Conservation (phyloP, 352 stramenopile species). For the Globisporangium spinosum region DNA sequence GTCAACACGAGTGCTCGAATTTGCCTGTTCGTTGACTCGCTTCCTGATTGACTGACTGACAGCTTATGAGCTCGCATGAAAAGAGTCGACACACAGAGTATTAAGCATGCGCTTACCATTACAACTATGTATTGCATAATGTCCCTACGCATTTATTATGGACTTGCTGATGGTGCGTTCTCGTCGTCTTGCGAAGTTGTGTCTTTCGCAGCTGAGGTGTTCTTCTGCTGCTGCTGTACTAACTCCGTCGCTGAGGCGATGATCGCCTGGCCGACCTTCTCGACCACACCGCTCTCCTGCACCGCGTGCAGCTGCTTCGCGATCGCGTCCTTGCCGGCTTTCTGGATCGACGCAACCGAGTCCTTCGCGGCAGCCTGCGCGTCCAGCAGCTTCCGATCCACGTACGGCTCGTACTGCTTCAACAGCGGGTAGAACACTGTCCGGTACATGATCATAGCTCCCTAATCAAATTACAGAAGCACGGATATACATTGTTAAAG, state of each 20-base stretch:
- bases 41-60: not conserved
- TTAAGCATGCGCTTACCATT: not conserved
- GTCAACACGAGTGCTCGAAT: not conserved
- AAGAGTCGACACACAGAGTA: not conserved
- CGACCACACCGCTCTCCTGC: conserved; percentile 52
- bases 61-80: not conserved
- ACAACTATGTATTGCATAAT: not conserved
- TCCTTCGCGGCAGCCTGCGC: conserved; percentile 42
- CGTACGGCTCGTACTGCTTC: conserved; percentile 65
- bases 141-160: not conserved
- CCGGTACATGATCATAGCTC: conserved; percentile 66
- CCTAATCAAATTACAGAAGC: conserved; percentile 20
- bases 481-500: not conserved
- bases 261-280: conserved; percentile 43
- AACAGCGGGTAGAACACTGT: conserved; percentile 53
- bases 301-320: conserved; percentile 41
- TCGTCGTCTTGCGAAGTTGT: not conserved
- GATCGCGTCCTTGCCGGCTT: conserved; percentile 45
- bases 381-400: conserved; percentile 61
- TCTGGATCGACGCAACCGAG: conserved; percentile 45
- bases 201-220: not conserved
- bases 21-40: not conserved
- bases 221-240: not conserved
- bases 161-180: not conserved
- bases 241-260: conserved; percentile 14